phyloP scores from a whole-genome alignment of 106 monocot genomes.

The Acorus gramineus region DNA sequence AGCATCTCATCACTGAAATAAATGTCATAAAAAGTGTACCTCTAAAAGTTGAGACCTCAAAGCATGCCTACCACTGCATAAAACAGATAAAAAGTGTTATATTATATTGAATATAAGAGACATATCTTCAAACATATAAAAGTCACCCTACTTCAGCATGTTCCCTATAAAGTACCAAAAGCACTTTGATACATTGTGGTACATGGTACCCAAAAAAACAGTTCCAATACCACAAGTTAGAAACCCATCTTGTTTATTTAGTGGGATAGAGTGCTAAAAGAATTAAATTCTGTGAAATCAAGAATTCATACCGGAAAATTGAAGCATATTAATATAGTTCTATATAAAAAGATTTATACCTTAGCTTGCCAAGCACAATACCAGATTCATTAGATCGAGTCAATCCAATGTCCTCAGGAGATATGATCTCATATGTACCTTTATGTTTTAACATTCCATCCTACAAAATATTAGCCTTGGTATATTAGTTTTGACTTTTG shows the following conservation, averaged over 20 bases:
- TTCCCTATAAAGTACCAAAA: no score
- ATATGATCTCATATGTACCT: slow-evolving; percentile 93
- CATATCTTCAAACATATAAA: no score
- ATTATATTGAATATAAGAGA: no score
- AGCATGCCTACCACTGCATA: slow-evolving; percentile 85
- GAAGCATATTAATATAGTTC: neutral
- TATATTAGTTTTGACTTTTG: neutral
- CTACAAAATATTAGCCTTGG: slow-evolving; percentile 14
- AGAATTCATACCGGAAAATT: neutral
- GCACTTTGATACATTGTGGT: no score
- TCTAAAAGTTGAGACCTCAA: slow-evolving; percentile 67
- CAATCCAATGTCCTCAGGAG: slow-evolving; percentile 91
- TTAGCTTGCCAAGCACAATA: slow-evolving; percentile 91
- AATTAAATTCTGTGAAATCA: neutral
- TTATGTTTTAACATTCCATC: slow-evolving; percentile 97
- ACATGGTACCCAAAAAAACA: no score
- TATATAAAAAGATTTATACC: slow-evolving; percentile 25
- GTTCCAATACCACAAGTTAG: no score
- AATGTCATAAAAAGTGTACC: slow-evolving; percentile 28
- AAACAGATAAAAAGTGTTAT: neutral
- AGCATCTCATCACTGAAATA: neutral
- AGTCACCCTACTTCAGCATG: no score
- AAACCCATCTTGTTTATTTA: no score
- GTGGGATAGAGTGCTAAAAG: neutral
- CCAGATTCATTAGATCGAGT: slow-evolving; percentile 71